Conservation (phyloP, 768 basidiomycete genomes). For the Suillus decipiens region DNA sequence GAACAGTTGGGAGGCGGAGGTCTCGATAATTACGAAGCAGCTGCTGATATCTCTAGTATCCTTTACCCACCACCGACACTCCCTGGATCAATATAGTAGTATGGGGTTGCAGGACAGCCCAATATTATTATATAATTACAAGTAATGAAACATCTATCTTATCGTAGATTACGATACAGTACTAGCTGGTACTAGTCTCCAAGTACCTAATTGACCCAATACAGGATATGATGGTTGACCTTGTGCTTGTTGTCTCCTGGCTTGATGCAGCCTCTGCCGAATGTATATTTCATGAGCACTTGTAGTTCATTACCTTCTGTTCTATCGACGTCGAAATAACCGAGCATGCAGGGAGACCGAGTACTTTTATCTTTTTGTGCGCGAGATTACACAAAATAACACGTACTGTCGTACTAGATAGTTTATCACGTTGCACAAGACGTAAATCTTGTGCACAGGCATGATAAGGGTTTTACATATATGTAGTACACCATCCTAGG, state of each 20-base stretch:
- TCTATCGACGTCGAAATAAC: neutral
- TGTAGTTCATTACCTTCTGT: neutral
- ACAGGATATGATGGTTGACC: neutral
- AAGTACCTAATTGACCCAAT: neutral
- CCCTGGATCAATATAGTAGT: too few relatives aligned
- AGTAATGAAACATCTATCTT: neutral
- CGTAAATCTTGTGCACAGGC: neutral
- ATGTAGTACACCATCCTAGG: neutral
- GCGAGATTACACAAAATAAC: neutral
- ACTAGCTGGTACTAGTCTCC: neutral
- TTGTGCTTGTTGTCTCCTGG: neutral
- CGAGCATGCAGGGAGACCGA: neutral
- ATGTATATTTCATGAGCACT: neutral
- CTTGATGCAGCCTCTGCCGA: neutral
- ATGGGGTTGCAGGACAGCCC: neutral
- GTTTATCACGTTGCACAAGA: neutral
- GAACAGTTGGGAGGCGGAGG: constrained; percentile 23
- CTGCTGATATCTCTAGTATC: constrained; percentile 18
- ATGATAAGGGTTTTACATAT: neutral
- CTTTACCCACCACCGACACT: constrained; percentile 14
- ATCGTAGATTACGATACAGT: neutral
- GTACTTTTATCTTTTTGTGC: neutral
- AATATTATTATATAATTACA: too few relatives aligned
- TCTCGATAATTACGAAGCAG: constrained; percentile 16
- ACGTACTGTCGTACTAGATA: neutral